A percentile compares a stretch with the other conserved stretches of the same genome.
Evolutionary conservation across 2,329 filamentous ascomycete species (phyloP).

Genomic region (Colletotrichum neosansevieriae): DNA sequence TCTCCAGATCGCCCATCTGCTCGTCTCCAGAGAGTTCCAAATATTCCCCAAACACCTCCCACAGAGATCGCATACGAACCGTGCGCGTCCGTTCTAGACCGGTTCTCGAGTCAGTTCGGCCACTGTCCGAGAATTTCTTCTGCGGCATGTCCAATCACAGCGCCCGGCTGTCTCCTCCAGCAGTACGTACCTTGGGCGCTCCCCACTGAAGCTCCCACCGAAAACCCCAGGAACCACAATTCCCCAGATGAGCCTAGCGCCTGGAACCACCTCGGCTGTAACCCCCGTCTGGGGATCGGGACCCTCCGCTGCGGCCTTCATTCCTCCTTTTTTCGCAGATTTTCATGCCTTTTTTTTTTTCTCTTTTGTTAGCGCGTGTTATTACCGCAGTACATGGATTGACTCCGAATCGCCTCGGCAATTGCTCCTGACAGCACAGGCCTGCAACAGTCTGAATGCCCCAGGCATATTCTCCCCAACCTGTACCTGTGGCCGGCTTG

Average conservation of each 20-base stretch:
- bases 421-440: not conserved
- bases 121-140: constrained; percentile 38
- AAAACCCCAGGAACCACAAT: constrained; percentile 27
- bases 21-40: not conserved
- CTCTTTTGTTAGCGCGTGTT: not conserved
- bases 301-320: constrained; percentile 22
- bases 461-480: too few relatives aligned
- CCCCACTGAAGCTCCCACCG: too few relatives aligned
- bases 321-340: not conserved
- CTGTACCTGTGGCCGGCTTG: too few relatives aligned
- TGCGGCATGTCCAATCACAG: constrained; percentile 11
- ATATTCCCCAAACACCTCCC: not conserved
- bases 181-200: not conserved
- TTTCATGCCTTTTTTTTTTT: not conserved
- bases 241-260: constrained; percentile 36
- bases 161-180: not conserved
- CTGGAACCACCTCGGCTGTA: constrained; percentile 31
- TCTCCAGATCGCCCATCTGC: not conserved
- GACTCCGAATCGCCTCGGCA: constrained; percentile 12
- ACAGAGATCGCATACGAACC: constrained; percentile 19
- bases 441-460: too few relatives aligned
- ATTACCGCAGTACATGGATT: not conserved
- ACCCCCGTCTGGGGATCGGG: constrained; percentile 37
- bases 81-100: constrained; percentile 27
- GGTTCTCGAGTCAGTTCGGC: constrained; percentile 29